Conservation (phyloP, 2,329 filamentous ascomycete species). For the Xylariaceae sp. region DNA sequence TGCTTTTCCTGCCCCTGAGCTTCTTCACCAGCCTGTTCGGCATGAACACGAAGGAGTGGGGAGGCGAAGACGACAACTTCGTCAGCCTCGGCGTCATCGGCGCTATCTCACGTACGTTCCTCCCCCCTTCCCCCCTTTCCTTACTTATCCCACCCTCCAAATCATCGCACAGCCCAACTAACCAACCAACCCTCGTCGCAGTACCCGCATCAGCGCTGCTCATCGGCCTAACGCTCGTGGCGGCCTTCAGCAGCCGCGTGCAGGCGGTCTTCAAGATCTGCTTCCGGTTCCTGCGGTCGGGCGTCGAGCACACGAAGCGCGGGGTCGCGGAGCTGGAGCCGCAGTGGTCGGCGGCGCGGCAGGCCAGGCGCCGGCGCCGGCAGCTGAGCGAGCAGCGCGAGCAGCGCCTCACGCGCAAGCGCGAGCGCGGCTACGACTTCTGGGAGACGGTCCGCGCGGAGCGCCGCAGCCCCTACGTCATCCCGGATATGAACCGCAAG, state of each 20-base stretch:
- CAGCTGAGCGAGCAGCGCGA: slow-evolving; percentile 27
- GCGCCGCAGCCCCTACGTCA: slow-evolving; percentile 38
- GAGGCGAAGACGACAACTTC: slow-evolving; percentile 46
- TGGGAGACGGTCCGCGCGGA: slow-evolving; percentile 43
- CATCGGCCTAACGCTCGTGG: slow-evolving; percentile 53
- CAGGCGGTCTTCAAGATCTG: slow-evolving; percentile 36
- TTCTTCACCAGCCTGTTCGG: slow-evolving; percentile 69
- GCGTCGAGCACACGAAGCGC: slow-evolving; percentile 12
- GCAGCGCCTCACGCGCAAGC: slow-evolving; percentile 22
- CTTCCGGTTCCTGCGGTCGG: slow-evolving; percentile 22
- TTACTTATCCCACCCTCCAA: slow-evolving; percentile 28
- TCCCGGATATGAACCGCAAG: slow-evolving; percentile 42
- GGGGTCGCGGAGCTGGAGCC: slow-evolving; percentile 34
- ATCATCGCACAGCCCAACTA: background rate
- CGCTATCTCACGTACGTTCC: slow-evolving; percentile 42
- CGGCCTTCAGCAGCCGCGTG: slow-evolving; percentile 57
- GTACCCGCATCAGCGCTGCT: slow-evolving; percentile 52
- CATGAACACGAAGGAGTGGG: slow-evolving; percentile 67
- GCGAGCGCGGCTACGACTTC: slow-evolving; percentile 44
- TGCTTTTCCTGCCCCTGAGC: slow-evolving; percentile 65
- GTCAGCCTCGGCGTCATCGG: slow-evolving; percentile 50
- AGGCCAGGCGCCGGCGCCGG: slow-evolving; percentile 27
- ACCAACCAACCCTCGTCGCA: slow-evolving; percentile 14
- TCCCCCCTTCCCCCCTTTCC: slow-evolving; percentile 27
- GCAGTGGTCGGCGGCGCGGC: slow-evolving; percentile 26